These are phyloP conservation scores for Mikania micrantha DNA, from an alignment of 129 eudicot species.

Conservation along the genomic window DNA sequence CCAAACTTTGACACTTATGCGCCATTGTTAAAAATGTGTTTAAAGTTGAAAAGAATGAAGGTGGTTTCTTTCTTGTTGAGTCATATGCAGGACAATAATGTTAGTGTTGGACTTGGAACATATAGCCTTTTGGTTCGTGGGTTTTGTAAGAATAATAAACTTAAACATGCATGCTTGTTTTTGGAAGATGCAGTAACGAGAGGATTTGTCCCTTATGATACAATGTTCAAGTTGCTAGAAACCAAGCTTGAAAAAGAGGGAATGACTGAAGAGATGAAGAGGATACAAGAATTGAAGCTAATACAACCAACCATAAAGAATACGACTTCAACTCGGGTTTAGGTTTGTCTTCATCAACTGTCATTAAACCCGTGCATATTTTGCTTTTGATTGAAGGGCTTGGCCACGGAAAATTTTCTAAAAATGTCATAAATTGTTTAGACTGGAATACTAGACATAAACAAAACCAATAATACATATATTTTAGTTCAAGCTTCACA, in stretches of 20 bases:
- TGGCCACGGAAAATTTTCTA: not conserved
- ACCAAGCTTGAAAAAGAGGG: conserved; percentile 54
- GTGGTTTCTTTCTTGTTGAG: conserved; percentile 57
- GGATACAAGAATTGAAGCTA: conserved; percentile 47
- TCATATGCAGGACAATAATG: conserved; percentile 67
- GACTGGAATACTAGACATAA: not conserved
- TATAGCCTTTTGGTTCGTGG: conserved; percentile 69
- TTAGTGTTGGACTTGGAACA: conserved; percentile 53
- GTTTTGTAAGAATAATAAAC: conserved; percentile 45
- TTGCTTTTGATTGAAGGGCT: not conserved
- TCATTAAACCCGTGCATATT: not conserved
- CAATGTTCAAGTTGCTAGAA: conserved; percentile 33
- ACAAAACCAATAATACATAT: not conserved
- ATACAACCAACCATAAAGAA: not conserved
- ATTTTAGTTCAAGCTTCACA: not conserved
- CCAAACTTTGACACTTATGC: conserved; percentile 54
- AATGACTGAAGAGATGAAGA: conserved; percentile 46
- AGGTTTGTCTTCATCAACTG: not conserved
- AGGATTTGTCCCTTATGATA: conserved; percentile 60
- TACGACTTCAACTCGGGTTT: not conserved
- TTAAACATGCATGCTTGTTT: conserved; percentile 57
- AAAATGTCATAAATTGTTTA: not conserved
- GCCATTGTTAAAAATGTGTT: conserved; percentile 77
- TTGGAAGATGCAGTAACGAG: conserved; percentile 58
- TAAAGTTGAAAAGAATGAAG: conserved; percentile 70